Evolutionary conservation across 1,284 basidiomycete genomes (phyloP), one percentile per base, ranked within the genome.

Genomic region (Jaminaea rosea): DNA sequence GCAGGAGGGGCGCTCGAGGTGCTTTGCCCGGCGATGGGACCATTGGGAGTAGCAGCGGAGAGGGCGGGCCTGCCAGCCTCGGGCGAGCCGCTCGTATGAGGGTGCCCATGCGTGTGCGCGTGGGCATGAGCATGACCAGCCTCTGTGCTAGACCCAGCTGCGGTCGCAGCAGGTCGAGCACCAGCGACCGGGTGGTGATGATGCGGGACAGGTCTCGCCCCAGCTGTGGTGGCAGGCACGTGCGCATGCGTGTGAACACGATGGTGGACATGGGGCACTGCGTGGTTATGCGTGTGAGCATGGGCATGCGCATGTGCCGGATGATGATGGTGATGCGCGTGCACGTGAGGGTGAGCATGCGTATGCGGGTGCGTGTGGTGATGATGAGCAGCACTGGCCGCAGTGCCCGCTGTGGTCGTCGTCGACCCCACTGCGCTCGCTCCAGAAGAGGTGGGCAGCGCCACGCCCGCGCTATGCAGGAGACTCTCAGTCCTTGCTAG

Each of bases 401-500:
- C 6, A 15, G 7, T 7, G 19, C 19, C 4, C 34, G 24, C 45
- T n/a, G 21, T n/a, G 21, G 17, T 37, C 11, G 4, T 4, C 44
- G n/a, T n/a, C n/a, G n/a, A 17, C 4, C 9, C 23, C 11, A 23
- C 17, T 6, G 32, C 29, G 5, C 29, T 15, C 13, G 31, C 26
- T 23, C n/a, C n/a, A 23, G 45, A n/a, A 23, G 31, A 15, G 21
- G 46, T 13, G 24, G 27, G 21, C 50, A 34, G 24, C 23, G 19
- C 19, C n/a, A 51, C 19, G 28, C 45, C 19, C 28, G 37, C 28
- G 42, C 51, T 3, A 15, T 21, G 29, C 13, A 57, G 56, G 11
- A 69, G 47, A 1, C 50, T 29, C 50, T 72, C 69, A 9, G 67
- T 62, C n/a, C 61, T 62, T 21, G 55, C 46, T 28, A 72, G 39